These are phyloP conservation scores for Lichtheimia hyalospora DNA, from an alignment of 371 early-diverging fungal species.

Conservation along the genomic window DNA sequence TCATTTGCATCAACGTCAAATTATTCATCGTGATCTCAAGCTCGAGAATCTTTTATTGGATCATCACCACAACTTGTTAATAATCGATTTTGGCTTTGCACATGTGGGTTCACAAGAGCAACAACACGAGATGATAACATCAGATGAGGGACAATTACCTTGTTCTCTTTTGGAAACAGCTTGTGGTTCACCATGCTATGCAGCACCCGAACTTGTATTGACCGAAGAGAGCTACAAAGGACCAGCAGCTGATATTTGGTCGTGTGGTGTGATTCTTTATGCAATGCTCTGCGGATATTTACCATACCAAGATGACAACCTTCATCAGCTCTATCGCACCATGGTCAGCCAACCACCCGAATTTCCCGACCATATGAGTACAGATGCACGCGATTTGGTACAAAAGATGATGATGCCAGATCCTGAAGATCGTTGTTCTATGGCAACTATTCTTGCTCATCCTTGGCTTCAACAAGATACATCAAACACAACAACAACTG, in stretches of 20 bases:
- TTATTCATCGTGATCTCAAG: conserved; percentile 96
- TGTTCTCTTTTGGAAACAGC: conserved; percentile 83
- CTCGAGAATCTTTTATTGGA: conserved; percentile 93
- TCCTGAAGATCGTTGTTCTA: conserved; percentile 82
- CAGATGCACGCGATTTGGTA: conserved; percentile 80
- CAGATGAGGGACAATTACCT: conserved; percentile 56
- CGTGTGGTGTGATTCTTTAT: conserved; percentile 93
- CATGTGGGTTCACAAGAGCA: conserved; percentile 45
- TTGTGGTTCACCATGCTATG: conserved; percentile 98
- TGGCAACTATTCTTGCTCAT: conserved; percentile 86
- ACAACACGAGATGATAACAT: too few species aligned
- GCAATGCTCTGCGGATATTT: conserved; percentile 98
- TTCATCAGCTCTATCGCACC: conserved; percentile 93
- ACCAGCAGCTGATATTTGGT: conserved; percentile 97
- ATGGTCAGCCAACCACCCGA: conserved; percentile 89
- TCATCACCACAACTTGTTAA: conserved; percentile 85
- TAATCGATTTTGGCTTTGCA: conserved; percentile 99
- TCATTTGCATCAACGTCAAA: conserved; percentile 85
- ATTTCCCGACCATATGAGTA: conserved; percentile 87
- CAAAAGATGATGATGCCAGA: conserved; percentile 91
- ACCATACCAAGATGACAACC: conserved; percentile 98
- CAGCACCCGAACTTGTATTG: conserved; percentile 97
- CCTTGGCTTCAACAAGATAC: conserved; percentile 49
- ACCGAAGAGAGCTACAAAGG: conserved; percentile 96
- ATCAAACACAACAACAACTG: conserved; percentile 1